A percentile compares a stretch with the other conserved stretches of the same genome.
Conservation (phyloP, 83 land plant species). For the Thuja plicata region DNA sequence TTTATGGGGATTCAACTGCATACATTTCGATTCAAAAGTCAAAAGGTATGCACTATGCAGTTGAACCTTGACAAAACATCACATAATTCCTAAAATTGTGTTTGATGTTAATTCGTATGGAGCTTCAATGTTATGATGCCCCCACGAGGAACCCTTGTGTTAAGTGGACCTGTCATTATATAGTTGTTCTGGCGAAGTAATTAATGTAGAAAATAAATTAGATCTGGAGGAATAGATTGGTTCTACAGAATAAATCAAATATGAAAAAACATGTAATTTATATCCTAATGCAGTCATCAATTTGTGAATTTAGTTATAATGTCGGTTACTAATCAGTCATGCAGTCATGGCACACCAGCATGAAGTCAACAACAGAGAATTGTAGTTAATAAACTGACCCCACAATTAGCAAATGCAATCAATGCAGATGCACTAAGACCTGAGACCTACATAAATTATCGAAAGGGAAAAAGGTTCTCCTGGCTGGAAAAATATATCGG, state of each 20-base stretch:
- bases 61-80: too few relatives aligned
- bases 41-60: too few relatives aligned
- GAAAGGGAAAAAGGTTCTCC: not conserved
- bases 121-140: not conserved
- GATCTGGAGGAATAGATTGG: too few relatives aligned
- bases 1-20: too few relatives aligned
- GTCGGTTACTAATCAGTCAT: not conserved
- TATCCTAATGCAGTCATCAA: too few relatives aligned
- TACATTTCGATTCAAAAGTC: too few relatives aligned
- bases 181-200: not conserved
- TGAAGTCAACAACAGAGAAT: not conserved
- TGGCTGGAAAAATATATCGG: not conserved
- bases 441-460: not conserved
- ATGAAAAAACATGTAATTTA: not conserved
- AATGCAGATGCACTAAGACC: not conserved
- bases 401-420: not conserved
- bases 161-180: too few relatives aligned
- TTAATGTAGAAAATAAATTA: too few relatives aligned
- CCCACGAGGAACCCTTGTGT: not conserved
- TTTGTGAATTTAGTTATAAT: too few relatives aligned
- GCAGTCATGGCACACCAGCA: not conserved
- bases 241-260: not conserved
- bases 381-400: not conserved
- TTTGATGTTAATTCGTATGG: not conserved
- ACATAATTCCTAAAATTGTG: not conserved